phyloP scores from a whole-genome alignment of 148 eudicot species.

The Camellia japonica region DNA sequence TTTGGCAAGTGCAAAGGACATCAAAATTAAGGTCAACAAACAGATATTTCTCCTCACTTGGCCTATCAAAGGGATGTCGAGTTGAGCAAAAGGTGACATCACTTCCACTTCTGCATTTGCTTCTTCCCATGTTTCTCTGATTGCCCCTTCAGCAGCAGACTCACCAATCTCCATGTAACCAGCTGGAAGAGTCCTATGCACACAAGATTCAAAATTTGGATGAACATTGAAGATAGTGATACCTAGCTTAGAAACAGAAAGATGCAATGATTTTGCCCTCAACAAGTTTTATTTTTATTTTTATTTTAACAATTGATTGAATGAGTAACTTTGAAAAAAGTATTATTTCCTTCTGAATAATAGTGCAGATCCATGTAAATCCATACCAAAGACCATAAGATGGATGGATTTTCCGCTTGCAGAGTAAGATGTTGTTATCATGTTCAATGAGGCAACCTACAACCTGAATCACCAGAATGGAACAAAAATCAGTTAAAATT shows the following conservation, averaged over 20 bases:
- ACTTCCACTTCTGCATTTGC: conserved; percentile 90
- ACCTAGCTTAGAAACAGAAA: not conserved
- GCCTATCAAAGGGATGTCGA: conserved; percentile 97
- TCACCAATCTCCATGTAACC: conserved; percentile 98
- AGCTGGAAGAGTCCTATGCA: conserved; percentile 91
- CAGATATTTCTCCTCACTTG: conserved; percentile 54
- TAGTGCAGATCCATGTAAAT: not conserved
- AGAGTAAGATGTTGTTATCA: conserved; percentile 80
- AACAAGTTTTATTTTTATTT: not conserved
- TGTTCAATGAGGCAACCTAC: conserved; percentile 98
- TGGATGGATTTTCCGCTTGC: conserved; percentile 93
- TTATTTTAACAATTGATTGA: not conserved
- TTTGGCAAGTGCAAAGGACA: not conserved
- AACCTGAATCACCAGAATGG: conserved; percentile 46
- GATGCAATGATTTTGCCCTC: not conserved
- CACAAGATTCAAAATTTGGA: not conserved
- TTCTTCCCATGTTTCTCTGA: conserved; percentile 91
- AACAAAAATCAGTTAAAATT: conserved; percentile 6
- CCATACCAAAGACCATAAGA: conserved; percentile 92
- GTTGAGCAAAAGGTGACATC: conserved; percentile 77
- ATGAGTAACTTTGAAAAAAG: not conserved
- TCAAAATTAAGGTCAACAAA: not conserved
- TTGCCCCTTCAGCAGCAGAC: conserved; percentile 94
- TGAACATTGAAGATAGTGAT: not conserved
- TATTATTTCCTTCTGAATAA: not conserved